Evolutionary conservation across 2,329 filamentous ascomycete species (phyloP), one percentile per base, ranked within the genome.

Genomic region (Trichoderma harzianum): DNA sequence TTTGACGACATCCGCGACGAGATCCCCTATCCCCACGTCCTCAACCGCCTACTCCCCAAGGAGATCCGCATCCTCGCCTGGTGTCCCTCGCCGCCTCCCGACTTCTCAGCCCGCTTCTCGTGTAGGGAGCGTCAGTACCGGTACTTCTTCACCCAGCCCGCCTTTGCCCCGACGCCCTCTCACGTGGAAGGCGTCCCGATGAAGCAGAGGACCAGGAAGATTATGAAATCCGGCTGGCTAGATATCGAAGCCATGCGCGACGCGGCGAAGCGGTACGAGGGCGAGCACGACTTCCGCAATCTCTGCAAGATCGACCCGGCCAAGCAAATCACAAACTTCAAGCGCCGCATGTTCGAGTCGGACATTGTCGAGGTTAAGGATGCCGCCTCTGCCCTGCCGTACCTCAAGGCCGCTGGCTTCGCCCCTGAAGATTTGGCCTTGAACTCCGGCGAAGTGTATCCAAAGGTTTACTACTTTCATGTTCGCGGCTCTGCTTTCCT

Each of bases 131-230:
- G 96, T 26, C 91, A 93, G 75, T 99, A 99, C 84, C 91, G 93
- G 72, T 99, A 99, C 83, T 98, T 97, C 85, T 99, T 99, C 84
- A 98, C 96, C 0, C 94, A 98, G 79, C 96, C 96, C 0, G 93
- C 92, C 1, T 97, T 94, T 78, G 84, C 89, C 3, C 94, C 94
- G 0, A 85, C 88, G 5, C 81, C 80, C 2, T 73, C 78, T 7
- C 73, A 77, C 28, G 53, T 69, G 76, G 74, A 72, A 30, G 30
- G 57, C 76, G 77, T 65, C 72, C 39, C 70, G 30, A 64, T 57
- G 43, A 58, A 43, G 34, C 24, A 47, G 36, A 30, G 14, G 26
- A 32, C 34, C 6, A 51, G 36, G 34, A 70, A 73, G 26, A 51
- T 72, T 74, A 75, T 75, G 68, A 88, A 87, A 78, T 87, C 91